Evolutionary conservation across 768 basidiomycete species (phyloP).

Genomic region (Gloeophyllum trabeum): DNA sequence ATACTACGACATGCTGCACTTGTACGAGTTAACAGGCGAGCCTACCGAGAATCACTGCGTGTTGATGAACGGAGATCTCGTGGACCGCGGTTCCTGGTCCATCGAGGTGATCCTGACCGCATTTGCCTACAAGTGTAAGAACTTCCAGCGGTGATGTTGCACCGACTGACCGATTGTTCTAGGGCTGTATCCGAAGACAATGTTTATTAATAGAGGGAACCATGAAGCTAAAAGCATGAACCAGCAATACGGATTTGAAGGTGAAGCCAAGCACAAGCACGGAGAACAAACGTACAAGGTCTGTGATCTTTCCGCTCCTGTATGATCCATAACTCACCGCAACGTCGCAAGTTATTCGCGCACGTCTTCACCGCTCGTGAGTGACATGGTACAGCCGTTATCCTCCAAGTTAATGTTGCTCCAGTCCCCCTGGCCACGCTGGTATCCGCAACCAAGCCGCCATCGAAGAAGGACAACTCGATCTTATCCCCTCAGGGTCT

Average conservation of each 20-base stretch:
- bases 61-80: constrained; percentile 92
- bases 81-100: constrained; percentile 95
- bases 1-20: constrained; percentile 88
- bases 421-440: constrained; percentile 87
- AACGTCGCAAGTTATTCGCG: constrained; percentile 61
- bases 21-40: constrained; percentile 75
- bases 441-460: constrained; percentile 57
- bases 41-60: constrained; percentile 80
- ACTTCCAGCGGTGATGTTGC: neutral
- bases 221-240: constrained; percentile 99
- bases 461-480: constrained; percentile 27
- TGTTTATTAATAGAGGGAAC: constrained; percentile 94
- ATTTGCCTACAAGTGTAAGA: constrained; percentile 89
- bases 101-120: constrained; percentile 88
- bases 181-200: constrained; percentile 87
- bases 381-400: constrained; percentile 13
- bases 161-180: constrained; percentile 7
- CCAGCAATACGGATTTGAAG: constrained; percentile 85
- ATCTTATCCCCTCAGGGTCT: constrained; percentile 77
- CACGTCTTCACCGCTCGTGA: constrained; percentile 85
- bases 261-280: constrained; percentile 94
- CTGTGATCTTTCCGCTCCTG: constrained; percentile 1
- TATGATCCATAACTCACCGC: constrained; percentile 1
- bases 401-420: neutral
- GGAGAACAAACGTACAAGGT: constrained; percentile 94